Percentiles rank a stretch among this genome's conserved stretches.
Evolutionary conservation across 495 filamentous ascomycete genomes (phyloP).

Genomic region (Hamigera avellanea): DNA sequence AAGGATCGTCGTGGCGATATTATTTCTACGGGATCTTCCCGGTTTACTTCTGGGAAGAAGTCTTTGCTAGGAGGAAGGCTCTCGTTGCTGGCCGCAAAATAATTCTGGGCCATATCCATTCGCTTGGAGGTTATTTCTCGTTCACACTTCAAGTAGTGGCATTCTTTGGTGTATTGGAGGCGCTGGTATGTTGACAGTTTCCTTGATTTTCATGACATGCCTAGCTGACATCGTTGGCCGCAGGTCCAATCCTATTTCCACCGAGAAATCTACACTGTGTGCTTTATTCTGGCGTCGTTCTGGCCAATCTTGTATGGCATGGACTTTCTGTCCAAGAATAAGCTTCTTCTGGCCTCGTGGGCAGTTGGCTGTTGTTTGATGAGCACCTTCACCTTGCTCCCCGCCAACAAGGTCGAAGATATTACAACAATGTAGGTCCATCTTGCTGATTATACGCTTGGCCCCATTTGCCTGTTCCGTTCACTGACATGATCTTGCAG

Average conservation of each 20-base stretch:
- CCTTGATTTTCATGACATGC: neutral
- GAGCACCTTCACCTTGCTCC: constrained; percentile 84
- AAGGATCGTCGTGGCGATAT: constrained; percentile 72
- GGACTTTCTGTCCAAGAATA: constrained; percentile 56
- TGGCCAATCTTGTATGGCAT: constrained; percentile 72
- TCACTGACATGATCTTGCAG: constrained; percentile 30
- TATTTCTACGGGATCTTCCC: constrained; percentile 92
- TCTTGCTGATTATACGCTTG: neutral
- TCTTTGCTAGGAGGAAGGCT: constrained; percentile 66
- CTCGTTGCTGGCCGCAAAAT: constrained; percentile 53
- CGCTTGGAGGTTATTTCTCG: constrained; percentile 40
- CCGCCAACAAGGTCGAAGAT: constrained; percentile 75
- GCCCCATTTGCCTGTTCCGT: neutral
- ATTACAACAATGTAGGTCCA: constrained; percentile 54
- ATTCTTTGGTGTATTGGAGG: constrained; percentile 68
- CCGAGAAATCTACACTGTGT: constrained; percentile 72
- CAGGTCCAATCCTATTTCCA: constrained; percentile 80
- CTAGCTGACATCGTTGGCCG: constrained; percentile 9
- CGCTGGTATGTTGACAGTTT: constrained; percentile 50
- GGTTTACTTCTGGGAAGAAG: constrained; percentile 92
- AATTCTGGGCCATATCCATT: constrained; percentile 56
- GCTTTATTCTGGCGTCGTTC: constrained; percentile 61
- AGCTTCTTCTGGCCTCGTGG: constrained; percentile 59
- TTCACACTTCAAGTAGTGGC: constrained; percentile 45
- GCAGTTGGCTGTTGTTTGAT: constrained; percentile 63